A percentile compares a stretch with the other conserved stretches of the same genome.
phyloP scores from a whole-genome alignment of 1,284 basidiomycete genomes.

The Phlebopus sp. region DNA sequence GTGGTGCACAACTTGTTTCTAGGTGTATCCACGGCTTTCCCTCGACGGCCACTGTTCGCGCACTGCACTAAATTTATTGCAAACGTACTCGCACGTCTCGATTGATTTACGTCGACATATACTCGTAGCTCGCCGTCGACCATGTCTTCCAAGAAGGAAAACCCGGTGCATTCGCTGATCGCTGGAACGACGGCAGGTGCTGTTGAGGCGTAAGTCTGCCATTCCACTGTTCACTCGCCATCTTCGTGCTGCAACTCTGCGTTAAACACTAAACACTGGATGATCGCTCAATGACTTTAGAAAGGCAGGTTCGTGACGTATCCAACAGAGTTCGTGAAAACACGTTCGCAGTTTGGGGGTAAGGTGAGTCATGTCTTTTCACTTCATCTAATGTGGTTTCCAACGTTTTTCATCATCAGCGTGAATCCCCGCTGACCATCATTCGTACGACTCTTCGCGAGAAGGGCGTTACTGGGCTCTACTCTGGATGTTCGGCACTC shows the following conservation, averaged over 20 bases:
- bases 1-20: too few relatives aligned
- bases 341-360: constrained; percentile 76
- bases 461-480: constrained; percentile 76
- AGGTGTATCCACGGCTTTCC: too few relatives aligned
- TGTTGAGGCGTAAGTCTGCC: constrained; percentile 73
- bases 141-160: constrained; percentile 62
- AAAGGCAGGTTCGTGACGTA: constrained; percentile 72
- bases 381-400: neutral
- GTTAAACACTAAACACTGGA: neutral
- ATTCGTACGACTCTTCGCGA: constrained; percentile 67
- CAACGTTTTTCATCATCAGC: constrained; percentile 12
- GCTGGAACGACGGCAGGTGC: constrained; percentile 95
- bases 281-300: constrained; percentile 34
- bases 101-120: neutral
- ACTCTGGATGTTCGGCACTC: constrained; percentile 84
- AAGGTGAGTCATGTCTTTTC: constrained; percentile 45
- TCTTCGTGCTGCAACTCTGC: neutral
- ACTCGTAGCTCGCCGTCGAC: constrained; percentile 1
- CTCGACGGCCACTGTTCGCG: too few relatives aligned
- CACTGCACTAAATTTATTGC: too few relatives aligned
- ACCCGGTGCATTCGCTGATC: constrained; percentile 75
- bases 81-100: too few relatives aligned
- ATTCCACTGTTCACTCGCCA: neutral
- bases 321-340: constrained; percentile 92
- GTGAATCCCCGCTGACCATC: constrained; percentile 63